Conservation (phyloP, 2,329 filamentous ascomycete species). For the Cadophora luteo-olivacea region DNA sequence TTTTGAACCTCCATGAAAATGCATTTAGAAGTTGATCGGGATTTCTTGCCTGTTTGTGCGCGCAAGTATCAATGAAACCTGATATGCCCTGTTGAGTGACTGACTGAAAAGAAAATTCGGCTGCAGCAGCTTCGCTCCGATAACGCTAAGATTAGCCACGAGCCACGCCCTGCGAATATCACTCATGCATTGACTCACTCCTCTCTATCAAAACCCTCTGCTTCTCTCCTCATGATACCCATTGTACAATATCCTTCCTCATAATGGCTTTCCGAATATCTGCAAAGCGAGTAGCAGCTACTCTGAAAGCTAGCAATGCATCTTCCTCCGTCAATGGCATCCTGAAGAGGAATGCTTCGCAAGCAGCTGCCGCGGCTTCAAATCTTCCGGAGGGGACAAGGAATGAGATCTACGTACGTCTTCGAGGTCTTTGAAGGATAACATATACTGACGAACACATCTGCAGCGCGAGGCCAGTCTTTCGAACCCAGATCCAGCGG, state of each 20-base stretch:
- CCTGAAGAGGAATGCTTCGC: conserved; percentile 42
- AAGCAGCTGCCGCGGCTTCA: conserved; percentile 46
- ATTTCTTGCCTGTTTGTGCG: not conserved
- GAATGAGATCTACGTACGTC: conserved; percentile 46
- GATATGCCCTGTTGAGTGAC: conserved; percentile 12
- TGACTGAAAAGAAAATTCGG: conserved; percentile 30
- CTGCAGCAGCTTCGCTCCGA: conserved; percentile 31
- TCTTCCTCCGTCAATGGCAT: conserved; percentile 35
- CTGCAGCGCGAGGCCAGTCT: conserved; percentile 48
- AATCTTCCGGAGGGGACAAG: conserved; percentile 47
- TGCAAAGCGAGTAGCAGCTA: conserved; percentile 39
- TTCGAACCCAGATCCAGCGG: conserved; percentile 74
- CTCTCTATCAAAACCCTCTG: conserved; percentile 11
- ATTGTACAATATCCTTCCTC: conserved; percentile 13
- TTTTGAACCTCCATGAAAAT: no score
- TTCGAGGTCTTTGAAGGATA: not conserved
- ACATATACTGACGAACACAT: conserved; percentile 22
- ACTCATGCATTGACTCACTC: conserved; percentile 8
- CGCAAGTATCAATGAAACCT: not conserved
- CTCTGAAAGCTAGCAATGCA: conserved; percentile 38
- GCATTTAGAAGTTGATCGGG: not conserved
- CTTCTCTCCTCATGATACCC: conserved; percentile 17
- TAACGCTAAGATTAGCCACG: conserved; percentile 39
- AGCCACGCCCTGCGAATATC: conserved; percentile 19
- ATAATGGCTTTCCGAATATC: conserved; percentile 42